Base-by-base conservation (phyloP, 371 early-diverging fungal species). In the Apophysomyces elegans region DNA sequence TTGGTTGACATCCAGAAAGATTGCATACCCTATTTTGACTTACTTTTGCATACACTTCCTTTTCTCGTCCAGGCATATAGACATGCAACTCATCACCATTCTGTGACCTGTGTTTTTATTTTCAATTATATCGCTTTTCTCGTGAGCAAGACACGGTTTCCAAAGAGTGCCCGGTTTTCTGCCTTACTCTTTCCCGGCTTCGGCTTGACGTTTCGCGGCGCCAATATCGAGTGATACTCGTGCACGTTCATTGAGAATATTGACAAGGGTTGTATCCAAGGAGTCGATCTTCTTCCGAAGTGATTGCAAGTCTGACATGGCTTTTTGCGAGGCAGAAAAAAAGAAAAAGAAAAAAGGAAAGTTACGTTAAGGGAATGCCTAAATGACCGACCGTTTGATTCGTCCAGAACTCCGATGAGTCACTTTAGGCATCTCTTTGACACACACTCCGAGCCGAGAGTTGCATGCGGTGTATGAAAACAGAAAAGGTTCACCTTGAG, bases 201-300 rank as follows among this genome's bases (percentile, higher is more conserved):
- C 66, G 14, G 64, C 63, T 54, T 74, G 68, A 18, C 79, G 79
- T 74, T 95, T 94, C 37, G 91, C 91, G 12, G 87, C 84, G 4
- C 94, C 95, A 67, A 95, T 91, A 70, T 90, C 90, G 50, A 94
- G 84, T 32, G 93, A 91, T n/a, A 94, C 83, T 41, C 85, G 85
- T 8, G 96, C 95, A n/a, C 94, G 89, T 71, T 95, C 93, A 79
- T 93, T 95, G 16, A 94, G 84, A 38, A 94, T 77, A 35, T 85
- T 76, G 39, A 95, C 91, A 39, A 95, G 75, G 43, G 90, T 85
- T 36, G 84, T 77, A 75, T 95, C 95, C 32, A 95, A 77, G n/a
- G 87, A 80, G 67, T 93, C 93, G 56, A 95, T 93, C 65, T 89
- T 82, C 47, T 79, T 72, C 56, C 94, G 84, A 21, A 88, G 79